Evolutionary conservation across 2,329 filamentous ascomycete species (phyloP), one percentile per base, ranked within the genome.

Genomic region (Zasmidium angulare): DNA sequence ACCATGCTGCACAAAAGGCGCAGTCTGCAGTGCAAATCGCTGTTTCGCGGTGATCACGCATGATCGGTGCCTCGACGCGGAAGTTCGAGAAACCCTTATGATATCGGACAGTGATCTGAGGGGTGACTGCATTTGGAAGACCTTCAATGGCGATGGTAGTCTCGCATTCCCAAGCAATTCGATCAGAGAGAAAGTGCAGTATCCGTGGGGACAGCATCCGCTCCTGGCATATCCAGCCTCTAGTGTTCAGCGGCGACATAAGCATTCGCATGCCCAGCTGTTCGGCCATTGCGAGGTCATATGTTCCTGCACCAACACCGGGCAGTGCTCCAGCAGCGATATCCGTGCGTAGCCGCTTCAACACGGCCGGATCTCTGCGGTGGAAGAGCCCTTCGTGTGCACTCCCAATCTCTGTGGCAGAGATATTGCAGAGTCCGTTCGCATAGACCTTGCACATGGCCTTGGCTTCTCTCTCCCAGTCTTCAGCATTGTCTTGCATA

Each of bases 401-500:
- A 14, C 14, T 14, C 7, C 14, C 7, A 36, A 7, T 14, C 7
- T 36, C 29, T 7, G 29, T 14, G 7, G 29, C 29, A 7, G 29
- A 36, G 7, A 36, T 36, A 14, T 36, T 36, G 29, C 29, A 36
- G 7, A 7, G 7, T 7, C 29, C 29, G 29, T 47, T 47, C 46
- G 46, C 46, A 21, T 11, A 51, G 49, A 51, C 49, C 11, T 6
- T 7, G 24, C 7, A 17, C 58, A 60, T 60, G 3, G 10, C 22
- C 23, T 23, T 29, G 26, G 46, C 17, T 24, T 60, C 53, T 12
- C 14, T 46, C 20, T 46, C 19, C 60, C 60, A 66, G 54, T 66
- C 63, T 51, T 56, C 58, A 2, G n/a, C 43, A 24, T 36, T 36
- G 43, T 58, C 50, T 50, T 61, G 61, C 14, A 63, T 46, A 36